These are phyloP conservation scores for Gigaspora rosea DNA, from an alignment of 192 early-diverging fungal species.

Conservation along the genomic window DNA sequence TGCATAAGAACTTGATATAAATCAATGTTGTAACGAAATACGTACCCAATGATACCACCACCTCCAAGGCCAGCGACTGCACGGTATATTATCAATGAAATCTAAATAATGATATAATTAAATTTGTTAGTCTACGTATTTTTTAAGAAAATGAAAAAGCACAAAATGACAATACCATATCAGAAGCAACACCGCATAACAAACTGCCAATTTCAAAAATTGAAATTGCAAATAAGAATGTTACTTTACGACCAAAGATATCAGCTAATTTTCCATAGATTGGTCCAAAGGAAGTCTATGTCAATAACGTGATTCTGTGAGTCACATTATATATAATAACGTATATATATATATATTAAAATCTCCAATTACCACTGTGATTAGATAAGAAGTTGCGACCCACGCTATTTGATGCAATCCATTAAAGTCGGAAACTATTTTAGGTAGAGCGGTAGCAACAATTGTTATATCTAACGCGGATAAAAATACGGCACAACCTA, in stretches of 20 bases:
- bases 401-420: conserved; percentile 66
- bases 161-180: conserved; percentile 36
- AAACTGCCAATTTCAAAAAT: conserved; percentile 44
- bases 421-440: conserved; percentile 35
- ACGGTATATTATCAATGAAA: not conserved
- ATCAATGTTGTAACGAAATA: not conserved
- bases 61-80: not conserved
- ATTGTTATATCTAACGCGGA: no score
- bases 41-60: not conserved
- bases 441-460: conserved; percentile 32
- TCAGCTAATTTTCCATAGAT: conserved; percentile 74
- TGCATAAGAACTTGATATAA: not conserved
- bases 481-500: no score
- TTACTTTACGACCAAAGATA: not conserved
- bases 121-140: not conserved
- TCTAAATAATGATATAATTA: not conserved
- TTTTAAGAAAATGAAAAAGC: not conserved
- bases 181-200: conserved; percentile 47
- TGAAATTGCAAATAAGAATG: conserved; percentile 35
- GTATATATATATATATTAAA: not conserved
- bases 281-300: conserved; percentile 67
- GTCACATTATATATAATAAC: not conserved
- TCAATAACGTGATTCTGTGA: not conserved
- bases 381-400: conserved; percentile 75
- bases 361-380: conserved; percentile 17